These are phyloP conservation scores for Favolaschia claudopus DNA, from an alignment of 768 basidiomycete genomes.

Conservation along the genomic window DNA sequence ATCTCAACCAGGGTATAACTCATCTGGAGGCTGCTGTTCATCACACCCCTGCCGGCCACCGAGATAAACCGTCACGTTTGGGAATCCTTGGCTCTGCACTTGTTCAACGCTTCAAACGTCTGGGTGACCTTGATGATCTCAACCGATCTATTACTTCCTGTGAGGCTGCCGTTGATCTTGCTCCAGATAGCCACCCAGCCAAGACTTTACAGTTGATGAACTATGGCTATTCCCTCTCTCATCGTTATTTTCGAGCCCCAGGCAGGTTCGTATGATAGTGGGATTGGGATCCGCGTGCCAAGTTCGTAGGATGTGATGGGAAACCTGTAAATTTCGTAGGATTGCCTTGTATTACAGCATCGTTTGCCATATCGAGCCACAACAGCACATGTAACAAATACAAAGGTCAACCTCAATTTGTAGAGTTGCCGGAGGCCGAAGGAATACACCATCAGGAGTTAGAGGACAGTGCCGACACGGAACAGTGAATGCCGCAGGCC, in stretches of 20 bases:
- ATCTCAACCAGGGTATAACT: constrained; percentile 20
- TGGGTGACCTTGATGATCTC: not conserved
- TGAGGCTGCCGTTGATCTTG: constrained; percentile 8
- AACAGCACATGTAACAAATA: too few relatives aligned
- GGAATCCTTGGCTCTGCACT: not conserved
- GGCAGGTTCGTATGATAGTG: constrained; percentile 6
- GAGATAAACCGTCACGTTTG: not conserved
- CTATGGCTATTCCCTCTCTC: constrained; percentile 11
- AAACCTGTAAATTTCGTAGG: too few relatives aligned
- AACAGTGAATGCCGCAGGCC: too few relatives aligned
- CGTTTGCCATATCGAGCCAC: too few relatives aligned
- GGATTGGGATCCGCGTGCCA: constrained; percentile 25
- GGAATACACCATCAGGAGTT: too few relatives aligned
- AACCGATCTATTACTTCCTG: not conserved
- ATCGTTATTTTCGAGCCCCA: constrained; percentile 22
- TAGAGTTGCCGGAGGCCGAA: too few relatives aligned
- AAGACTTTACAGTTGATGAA: constrained; percentile 9
- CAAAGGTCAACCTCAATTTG: too few relatives aligned
- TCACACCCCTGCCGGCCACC: not conserved
- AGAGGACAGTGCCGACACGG: too few relatives aligned
- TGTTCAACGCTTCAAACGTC: not conserved
- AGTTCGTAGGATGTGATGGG: constrained; percentile 4
- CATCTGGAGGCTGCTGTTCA: not conserved
- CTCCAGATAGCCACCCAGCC: constrained; percentile 18
- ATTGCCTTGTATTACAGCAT: too few relatives aligned